Evolutionary conservation across 352 stramenopile genomes (phyloP).

Genomic region (Peronospora farinosa): DNA sequence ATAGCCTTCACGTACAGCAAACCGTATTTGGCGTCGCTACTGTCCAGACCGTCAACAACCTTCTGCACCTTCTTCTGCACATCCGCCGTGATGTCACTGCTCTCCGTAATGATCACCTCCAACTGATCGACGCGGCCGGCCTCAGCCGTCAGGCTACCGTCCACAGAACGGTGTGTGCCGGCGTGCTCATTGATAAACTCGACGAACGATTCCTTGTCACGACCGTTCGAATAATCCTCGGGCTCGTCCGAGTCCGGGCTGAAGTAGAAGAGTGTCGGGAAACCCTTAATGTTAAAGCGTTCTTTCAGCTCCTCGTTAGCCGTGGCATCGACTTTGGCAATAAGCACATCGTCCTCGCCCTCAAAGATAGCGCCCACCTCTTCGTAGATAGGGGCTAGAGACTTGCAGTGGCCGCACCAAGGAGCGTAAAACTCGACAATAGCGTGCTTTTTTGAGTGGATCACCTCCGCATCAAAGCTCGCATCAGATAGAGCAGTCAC

Average conservation of each 20-base stretch:
- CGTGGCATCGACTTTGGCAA: conserved; percentile 82
- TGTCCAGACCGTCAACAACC: conserved; percentile 62
- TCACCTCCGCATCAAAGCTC: conserved; percentile 76
- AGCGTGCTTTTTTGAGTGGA: conserved; percentile 77
- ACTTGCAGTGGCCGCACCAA: conserved; percentile 93
- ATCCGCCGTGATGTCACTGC: conserved; percentile 54
- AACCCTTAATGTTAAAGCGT: conserved; percentile 86
- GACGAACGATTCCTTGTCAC: conserved; percentile 82
- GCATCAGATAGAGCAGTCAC: conserved; percentile 50
- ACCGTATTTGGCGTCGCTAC: conserved; percentile 64
- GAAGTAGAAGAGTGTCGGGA: conserved; percentile 92
- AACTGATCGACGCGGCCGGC: conserved; percentile 80
- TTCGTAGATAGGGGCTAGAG: conserved; percentile 85
- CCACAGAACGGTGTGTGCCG: conserved; percentile 70
- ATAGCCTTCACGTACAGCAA: conserved; percentile 86
- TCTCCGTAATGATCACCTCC: conserved; percentile 76
- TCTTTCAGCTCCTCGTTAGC: conserved; percentile 48
- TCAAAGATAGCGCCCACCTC: conserved; percentile 69
- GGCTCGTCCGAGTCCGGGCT: conserved; percentile 64
- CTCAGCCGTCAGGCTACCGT: conserved; percentile 62
- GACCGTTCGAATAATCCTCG: conserved; percentile 79
- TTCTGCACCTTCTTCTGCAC: conserved; percentile 71
- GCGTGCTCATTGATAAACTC: conserved; percentile 89
- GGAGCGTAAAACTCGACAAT: conserved; percentile 93
- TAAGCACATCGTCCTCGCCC: conserved; percentile 70